Conservation (phyloP, 169 alveolate species). For the Plasmodium knowlesi region DNA sequence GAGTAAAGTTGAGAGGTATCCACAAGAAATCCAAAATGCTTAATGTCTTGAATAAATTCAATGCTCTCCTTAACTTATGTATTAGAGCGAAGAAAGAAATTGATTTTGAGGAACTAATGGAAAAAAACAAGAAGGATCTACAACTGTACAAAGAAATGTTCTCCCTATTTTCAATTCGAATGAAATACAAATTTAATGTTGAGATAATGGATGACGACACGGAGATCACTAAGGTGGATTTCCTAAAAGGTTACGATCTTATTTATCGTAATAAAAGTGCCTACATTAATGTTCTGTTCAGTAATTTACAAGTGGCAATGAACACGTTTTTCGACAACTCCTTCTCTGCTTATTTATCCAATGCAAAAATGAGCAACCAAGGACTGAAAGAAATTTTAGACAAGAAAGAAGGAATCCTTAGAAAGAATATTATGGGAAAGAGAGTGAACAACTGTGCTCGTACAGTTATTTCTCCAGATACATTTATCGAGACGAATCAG, state of each 20-base stretch:
- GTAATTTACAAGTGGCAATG: constrained; percentile 72
- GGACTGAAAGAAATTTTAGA: constrained; percentile 96
- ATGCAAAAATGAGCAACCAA: constrained; percentile 81
- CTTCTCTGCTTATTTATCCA: constrained; percentile 50
- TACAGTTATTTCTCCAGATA: constrained; percentile 99
- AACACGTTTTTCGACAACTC: constrained; percentile 78
- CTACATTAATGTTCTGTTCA: constrained; percentile 53
- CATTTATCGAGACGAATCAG: constrained; percentile 96
- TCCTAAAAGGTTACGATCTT: constrained; percentile 76
- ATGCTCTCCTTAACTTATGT: constrained; percentile 81
- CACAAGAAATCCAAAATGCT: constrained; percentile 76
- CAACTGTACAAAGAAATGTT: constrained; percentile 59
- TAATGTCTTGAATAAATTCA: constrained; percentile 76
- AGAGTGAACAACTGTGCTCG: constrained; percentile 99
- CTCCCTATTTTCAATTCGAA: constrained; percentile 38
- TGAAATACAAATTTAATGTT: constrained; percentile 43
- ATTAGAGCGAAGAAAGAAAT: constrained; percentile 83
- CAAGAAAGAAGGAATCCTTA: constrained; percentile 96
- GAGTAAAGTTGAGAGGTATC: constrained; percentile 35
- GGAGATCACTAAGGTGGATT: constrained; percentile 81
- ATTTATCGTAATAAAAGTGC: constrained; percentile 77
- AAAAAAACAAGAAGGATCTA: constrained; percentile 78
- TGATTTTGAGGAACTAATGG: constrained; percentile 77
- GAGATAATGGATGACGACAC: constrained; percentile 77
- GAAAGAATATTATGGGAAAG: constrained; percentile 99